Evolutionary conservation across 2,329 filamentous ascomycete genomes (phyloP).

Genomic region (Huntiella abstrusa): DNA sequence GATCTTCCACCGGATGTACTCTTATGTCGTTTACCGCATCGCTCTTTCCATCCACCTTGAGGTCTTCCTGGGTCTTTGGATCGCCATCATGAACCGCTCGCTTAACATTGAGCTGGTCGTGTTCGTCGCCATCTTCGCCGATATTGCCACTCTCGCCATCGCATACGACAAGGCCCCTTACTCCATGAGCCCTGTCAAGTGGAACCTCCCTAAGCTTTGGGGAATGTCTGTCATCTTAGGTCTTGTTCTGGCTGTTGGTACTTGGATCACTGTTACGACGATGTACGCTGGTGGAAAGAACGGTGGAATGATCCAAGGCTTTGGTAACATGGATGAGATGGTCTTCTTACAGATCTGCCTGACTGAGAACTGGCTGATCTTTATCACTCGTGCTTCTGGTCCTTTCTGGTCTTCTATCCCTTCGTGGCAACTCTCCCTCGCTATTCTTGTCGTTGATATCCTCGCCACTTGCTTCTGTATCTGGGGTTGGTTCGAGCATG

Average conservation of each 20-base stretch:
- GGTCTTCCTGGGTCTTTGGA: constrained; percentile 83
- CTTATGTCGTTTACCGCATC: constrained; percentile 90
- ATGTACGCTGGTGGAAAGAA: constrained; percentile 48
- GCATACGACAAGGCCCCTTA: constrained; percentile 86
- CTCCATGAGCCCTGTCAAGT: constrained; percentile 75
- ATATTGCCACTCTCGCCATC: constrained; percentile 80
- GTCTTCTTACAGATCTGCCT: constrained; percentile 81
- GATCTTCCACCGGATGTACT: constrained; percentile 95
- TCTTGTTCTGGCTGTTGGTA: constrained; percentile 60
- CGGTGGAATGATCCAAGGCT: constrained; percentile 79
- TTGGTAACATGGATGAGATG: constrained; percentile 62
- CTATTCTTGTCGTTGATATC: constrained; percentile 66
- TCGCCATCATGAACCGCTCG: constrained; percentile 66
- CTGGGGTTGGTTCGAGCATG: constrained; percentile 59
- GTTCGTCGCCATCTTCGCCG: constrained; percentile 88
- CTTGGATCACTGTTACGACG: constrained; percentile 77
- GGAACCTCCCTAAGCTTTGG: constrained; percentile 83
- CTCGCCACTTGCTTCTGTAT: constrained; percentile 70
- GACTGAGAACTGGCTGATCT: constrained; percentile 89
- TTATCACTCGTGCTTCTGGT: too few species aligned
- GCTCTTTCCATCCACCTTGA: constrained; percentile 79
- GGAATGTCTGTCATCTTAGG: constrained; percentile 77
- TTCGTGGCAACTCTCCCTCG: constrained; percentile 65
- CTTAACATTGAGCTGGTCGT: constrained; percentile 77
- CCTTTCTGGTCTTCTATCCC: constrained; percentile 37